phyloP scores from a whole-genome alignment of 2,329 filamentous ascomycete species.

The Monosporascus sp. region DNA sequence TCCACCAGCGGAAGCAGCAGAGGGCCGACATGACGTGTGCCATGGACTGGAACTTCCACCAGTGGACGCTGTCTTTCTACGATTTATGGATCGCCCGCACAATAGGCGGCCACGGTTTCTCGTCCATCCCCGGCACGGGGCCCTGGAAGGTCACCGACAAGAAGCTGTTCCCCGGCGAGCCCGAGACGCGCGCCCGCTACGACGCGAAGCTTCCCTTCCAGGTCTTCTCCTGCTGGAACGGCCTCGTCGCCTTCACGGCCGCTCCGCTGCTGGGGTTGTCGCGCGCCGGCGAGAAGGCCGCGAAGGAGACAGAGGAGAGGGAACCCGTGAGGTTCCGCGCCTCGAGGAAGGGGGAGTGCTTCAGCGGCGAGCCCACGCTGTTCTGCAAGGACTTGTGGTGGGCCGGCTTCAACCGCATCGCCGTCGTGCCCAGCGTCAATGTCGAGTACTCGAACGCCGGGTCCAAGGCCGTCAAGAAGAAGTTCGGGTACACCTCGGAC shows the following conservation, averaged over 20 bases:
- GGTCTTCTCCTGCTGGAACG: conserved; percentile 60
- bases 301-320: conserved; percentile 15
- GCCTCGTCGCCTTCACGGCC: conserved; percentile 44
- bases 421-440: conserved; percentile 51
- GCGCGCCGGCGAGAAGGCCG: not conserved
- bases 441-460: conserved; percentile 47
- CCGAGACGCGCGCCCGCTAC: conserved; percentile 29
- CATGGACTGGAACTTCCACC: conserved; percentile 52
- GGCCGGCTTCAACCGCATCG: conserved; percentile 45
- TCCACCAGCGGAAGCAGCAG: conserved; percentile 41
- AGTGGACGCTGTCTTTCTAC: conserved; percentile 45
- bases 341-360: conserved; percentile 40
- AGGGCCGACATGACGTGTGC: conserved; percentile 52
- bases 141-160: conserved; percentile 41
- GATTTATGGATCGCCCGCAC: conserved; percentile 35
- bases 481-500: conserved; percentile 44
- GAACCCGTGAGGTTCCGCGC: conserved; percentile 39
- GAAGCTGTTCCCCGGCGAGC: conserved; percentile 50
- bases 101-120: conserved; percentile 51
- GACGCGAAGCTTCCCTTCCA: conserved; percentile 44
- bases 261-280: conserved; percentile 35
- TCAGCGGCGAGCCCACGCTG: conserved; percentile 49
- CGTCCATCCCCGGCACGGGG: conserved; percentile 44
- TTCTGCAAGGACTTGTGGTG: conserved; percentile 56
- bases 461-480: conserved; percentile 40